These are phyloP conservation scores for Lizonia empirigonia DNA, from an alignment of 2,329 filamentous ascomycete genomes.

Conservation along the genomic window DNA sequence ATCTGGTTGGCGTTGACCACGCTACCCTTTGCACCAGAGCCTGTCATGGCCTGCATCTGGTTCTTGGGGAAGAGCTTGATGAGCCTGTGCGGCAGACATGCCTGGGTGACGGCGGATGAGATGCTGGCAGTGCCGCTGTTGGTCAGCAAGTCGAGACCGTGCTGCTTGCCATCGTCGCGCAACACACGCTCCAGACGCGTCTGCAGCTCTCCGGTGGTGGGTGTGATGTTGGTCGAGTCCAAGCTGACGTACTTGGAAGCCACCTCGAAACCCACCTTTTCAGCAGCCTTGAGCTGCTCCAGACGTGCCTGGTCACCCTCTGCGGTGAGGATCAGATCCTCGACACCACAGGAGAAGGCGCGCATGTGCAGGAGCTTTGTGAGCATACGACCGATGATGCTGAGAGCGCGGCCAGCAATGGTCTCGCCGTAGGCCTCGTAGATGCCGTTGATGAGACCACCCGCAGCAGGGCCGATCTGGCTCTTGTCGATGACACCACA, in stretches of 20 bases:
- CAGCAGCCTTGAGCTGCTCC: constrained; percentile 70
- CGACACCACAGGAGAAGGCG: constrained; percentile 96
- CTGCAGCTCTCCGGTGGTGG: constrained; percentile 72
- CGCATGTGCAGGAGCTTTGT: constrained; percentile 92
- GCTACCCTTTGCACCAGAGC: constrained; percentile 91
- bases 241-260: constrained; percentile 89
- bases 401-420: constrained; percentile 83
- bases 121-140: constrained; percentile 72
- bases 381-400: constrained; percentile 84
- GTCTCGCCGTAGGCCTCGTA: constrained; percentile 93
- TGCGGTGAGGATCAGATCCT: constrained; percentile 85
- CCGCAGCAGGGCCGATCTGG: constrained; percentile 85
- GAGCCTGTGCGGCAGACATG: constrained; percentile 80
- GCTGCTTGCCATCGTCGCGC: constrained; percentile 88
- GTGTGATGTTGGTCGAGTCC: constrained; percentile 65
- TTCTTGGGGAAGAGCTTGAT: constrained; percentile 94
- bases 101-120: constrained; percentile 76
- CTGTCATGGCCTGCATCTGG: constrained; percentile 99
- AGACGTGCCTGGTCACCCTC: constrained; percentile 75
- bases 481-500: constrained; percentile 94
- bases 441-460: constrained; percentile 87
- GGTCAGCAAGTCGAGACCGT: constrained; percentile 85
- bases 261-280: constrained; percentile 74
- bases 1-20: constrained; percentile 96
- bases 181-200: constrained; percentile 85